These are phyloP conservation scores for Exophiala viscosa DNA, from an alignment of 2,329 filamentous ascomycete species.

Conservation along the genomic window DNA sequence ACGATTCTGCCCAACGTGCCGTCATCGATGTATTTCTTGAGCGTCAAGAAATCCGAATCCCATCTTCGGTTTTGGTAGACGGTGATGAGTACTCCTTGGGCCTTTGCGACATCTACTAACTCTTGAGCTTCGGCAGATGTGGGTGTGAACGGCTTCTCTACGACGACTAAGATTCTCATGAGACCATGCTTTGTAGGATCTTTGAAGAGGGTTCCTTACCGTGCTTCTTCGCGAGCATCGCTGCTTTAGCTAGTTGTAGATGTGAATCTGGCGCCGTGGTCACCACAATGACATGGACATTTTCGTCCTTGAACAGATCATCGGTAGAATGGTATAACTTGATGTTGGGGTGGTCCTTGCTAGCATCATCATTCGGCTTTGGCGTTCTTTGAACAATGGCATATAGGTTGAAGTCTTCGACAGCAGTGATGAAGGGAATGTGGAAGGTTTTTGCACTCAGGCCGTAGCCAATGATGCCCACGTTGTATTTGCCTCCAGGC, in stretches of 20 bases:
- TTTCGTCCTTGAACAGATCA: constrained; percentile 61
- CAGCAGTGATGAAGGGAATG: constrained; percentile 69
- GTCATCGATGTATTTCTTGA: constrained; percentile 59
- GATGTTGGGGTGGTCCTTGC: constrained; percentile 62
- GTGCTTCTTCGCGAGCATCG: constrained; percentile 42
- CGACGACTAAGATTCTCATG: constrained; percentile 52
- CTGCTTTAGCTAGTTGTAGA: constrained; percentile 60
- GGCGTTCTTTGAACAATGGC: constrained; percentile 73
- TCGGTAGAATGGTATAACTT: constrained; percentile 63
- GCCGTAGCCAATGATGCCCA: constrained; percentile 59
- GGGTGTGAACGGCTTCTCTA: constrained; percentile 80
- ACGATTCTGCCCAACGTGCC: constrained; percentile 65
- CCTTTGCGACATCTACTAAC: constrained; percentile 55
- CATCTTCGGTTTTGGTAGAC: constrained; percentile 76
- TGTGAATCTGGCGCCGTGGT: constrained; percentile 70
- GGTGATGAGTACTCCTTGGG: constrained; percentile 53
- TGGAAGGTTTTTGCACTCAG: constrained; percentile 75
- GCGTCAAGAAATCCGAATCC: constrained; percentile 72
- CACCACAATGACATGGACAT: constrained; percentile 66
- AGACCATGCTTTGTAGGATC: neutral
- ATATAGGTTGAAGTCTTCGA: constrained; percentile 64
- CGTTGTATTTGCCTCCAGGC: constrained; percentile 49
- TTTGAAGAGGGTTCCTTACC: constrained; percentile 1
- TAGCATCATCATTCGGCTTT: constrained; percentile 61
- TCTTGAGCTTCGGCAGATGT: constrained; percentile 64